Evolutionary conservation across 306 rosid species (phyloP), one percentile per base, ranked within the genome.

Genomic region (Cyamopsis tetragonoloba): DNA sequence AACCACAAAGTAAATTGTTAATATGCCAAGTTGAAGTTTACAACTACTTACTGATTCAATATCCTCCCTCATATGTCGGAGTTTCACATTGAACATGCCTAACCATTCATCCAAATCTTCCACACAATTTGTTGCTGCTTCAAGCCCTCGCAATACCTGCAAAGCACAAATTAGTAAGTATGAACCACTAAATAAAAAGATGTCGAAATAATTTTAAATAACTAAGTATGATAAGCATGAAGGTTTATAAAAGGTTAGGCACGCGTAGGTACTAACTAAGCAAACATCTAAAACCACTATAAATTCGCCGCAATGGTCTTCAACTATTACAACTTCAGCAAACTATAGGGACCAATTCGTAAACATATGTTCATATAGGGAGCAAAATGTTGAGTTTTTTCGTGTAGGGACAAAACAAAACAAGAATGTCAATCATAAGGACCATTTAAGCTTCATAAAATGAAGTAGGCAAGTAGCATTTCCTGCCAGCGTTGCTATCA

Each of bases 1-100:
- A 39, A 70, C 54, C 47, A 47, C 12, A 12, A 50, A 77, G 76
- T 28, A 76, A 75, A 30, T 24, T 48, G 68, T 19, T 49, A 39
- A 66, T 31, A 56, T 57, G 80, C 31, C 43, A 64, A 68, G 17
- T 34, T 55, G 58, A 54, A 61, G 71, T 53, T 54, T 61, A 35
- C 27, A 51, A 41, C 42, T 55, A 72, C 84, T 56, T 86, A 93
- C 99, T 68, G 97, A 93, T 72, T 90, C 96, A 49, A 93, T 90
- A 86, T 93, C 99, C 81, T 93, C 99, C 72, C 99, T 89, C 99
- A 93, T 93, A 90, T 93, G 99, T 69, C 97, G 81, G 51, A 93
- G 89, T 79, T 93, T 93, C 73, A 93, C 86, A 66, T 93, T 93
- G 72, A 93, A 93, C 73, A 93, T 93, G 87, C 89, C 83, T 76